These are phyloP conservation scores for Raphidocelis subcapitata DNA, from an alignment of 139 green algal species.

Conservation along the genomic window DNA sequence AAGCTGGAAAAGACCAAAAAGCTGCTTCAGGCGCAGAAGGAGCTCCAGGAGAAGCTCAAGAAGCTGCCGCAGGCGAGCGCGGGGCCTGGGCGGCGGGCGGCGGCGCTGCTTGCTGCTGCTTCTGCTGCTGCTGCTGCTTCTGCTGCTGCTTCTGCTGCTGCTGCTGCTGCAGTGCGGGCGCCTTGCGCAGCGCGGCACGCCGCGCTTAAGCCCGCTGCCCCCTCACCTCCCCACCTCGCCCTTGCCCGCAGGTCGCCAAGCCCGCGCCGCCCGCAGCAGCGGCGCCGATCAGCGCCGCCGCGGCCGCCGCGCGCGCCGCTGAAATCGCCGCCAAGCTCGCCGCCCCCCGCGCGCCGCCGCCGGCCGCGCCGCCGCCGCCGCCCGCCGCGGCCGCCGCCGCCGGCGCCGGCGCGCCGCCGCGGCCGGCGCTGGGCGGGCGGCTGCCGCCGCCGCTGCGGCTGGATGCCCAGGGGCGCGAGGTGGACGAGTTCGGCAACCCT, in stretches of 20 bases:
- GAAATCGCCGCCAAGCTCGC: background rate
- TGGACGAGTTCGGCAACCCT: conserved; percentile 51
- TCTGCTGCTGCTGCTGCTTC: too few species aligned
- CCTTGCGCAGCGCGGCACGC: too few species aligned
- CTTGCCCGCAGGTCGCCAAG: background rate
- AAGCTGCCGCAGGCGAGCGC: conserved; percentile 37
- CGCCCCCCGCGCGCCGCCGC: background rate
- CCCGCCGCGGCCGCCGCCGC: background rate
- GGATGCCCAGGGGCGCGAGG: conserved; percentile 52
- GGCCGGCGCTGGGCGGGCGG: background rate
- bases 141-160: too few species aligned
- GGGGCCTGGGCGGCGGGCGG: background rate
- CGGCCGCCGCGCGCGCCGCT: conserved; percentile 5
- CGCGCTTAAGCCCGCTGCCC: too few species aligned
- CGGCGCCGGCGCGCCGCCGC: background rate
- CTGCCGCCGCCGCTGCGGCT: conserved; percentile 40
- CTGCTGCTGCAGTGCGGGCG: too few species aligned
- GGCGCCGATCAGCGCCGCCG: conserved; percentile 10
- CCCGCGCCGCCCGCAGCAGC: background rate
- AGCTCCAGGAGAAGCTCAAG: conserved; percentile 55
- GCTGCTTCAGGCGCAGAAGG: conserved; percentile 53
- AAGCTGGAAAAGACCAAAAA: conserved; percentile 55
- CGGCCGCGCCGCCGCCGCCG: background rate
- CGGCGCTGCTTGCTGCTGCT: background rate
- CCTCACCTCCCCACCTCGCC: background rate